Evolutionary conservation across 1,284 basidiomycete genomes (phyloP), one percentile per base, ranked within the genome.

Genomic region (Apiotrichum domesticum): DNA sequence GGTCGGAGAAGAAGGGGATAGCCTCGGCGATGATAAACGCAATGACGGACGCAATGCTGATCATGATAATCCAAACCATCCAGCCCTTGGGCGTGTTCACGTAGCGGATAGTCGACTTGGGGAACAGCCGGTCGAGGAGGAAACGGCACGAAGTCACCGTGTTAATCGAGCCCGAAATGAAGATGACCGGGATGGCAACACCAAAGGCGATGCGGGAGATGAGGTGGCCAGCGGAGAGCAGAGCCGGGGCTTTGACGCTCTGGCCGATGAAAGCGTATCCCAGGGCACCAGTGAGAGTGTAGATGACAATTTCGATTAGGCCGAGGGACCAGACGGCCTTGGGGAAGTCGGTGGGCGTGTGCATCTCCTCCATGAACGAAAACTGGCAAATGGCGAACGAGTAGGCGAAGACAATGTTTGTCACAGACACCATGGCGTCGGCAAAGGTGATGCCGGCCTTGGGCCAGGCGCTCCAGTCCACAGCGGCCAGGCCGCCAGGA

Each of bases 11-110:
- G 58, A 75, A 67, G 9, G 69, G 67, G 51, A 74, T 70, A 11
- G 65, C 66, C 56, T 61, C 53, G n/a, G 59, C 59, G 21, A 61
- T 39, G 35, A 61, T 21, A 14, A 41, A 61, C 3, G 53, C 59
- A 35, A 55, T 47, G 35, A 57, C 33, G 46, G 46, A 55, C 39
- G 40, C 21, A 35, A 42, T 43, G 15, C 40, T 32, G 35, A 55
- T 55, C 15, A 49, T 42, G 2, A 76, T 72, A 35, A 81, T 71
- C 84, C 85, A 86, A 3, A 78, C 73, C 14, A 70, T 63, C 39
- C 70, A 62, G 7, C 79, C 78, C 35, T 44, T 46, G 5, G 45
- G n/a, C 1, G 55, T 56, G 42, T 71, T 67, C 47, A 77, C 65
- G 58, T 72, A 72, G 54, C 72, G 69, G 2, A 60, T 51, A 9